Conservation (phyloP, 805 yeast species). For the Starmerella floricola region DNA sequence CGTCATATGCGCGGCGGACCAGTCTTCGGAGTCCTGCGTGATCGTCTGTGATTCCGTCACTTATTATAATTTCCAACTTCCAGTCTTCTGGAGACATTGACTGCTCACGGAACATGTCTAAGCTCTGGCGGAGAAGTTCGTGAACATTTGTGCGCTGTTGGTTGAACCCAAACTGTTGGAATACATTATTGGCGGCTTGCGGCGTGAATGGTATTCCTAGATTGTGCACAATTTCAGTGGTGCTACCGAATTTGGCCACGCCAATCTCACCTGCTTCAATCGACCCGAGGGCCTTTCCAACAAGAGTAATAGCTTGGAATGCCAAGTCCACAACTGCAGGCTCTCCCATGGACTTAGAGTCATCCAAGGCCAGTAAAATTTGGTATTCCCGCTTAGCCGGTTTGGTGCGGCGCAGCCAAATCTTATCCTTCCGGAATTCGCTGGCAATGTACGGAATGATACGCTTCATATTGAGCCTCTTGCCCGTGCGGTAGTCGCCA, state of each 20-base stretch:
- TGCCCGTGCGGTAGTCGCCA: conserved; percentile 97
- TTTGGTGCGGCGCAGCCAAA: conserved; percentile 94
- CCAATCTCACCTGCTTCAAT: conserved; percentile 89
- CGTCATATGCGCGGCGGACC: conserved; percentile 85
- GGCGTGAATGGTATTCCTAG: conserved; percentile 74
- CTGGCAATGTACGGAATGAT: conserved; percentile 97
- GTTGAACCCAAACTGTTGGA: conserved; percentile 82
- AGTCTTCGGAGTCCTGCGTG: conserved; percentile 71
- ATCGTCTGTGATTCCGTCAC: conserved; percentile 97
- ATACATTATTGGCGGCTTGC: conserved; percentile 70
- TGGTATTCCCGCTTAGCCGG: conserved; percentile 97
- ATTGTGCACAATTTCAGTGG: conserved; percentile 72
- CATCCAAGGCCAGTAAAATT: conserved; percentile 94
- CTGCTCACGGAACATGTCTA: conserved; percentile 58
- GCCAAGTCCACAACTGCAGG: conserved; percentile 83
- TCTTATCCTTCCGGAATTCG: conserved; percentile 92
- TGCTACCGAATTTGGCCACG: conserved; percentile 81
- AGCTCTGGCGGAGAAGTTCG: conserved; percentile 57
- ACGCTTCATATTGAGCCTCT: conserved; percentile 90
- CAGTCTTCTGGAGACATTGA: conserved; percentile 46
- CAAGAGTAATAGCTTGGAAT: conserved; percentile 85
- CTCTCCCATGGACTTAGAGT: conserved; percentile 94
- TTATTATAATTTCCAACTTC: conserved; percentile 84
- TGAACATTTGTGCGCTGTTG: conserved; percentile 78
- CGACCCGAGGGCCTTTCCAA: conserved; percentile 84